phyloP scores from a whole-genome alignment of 805 yeast genomes.

The Teunomyces atbi region DNA sequence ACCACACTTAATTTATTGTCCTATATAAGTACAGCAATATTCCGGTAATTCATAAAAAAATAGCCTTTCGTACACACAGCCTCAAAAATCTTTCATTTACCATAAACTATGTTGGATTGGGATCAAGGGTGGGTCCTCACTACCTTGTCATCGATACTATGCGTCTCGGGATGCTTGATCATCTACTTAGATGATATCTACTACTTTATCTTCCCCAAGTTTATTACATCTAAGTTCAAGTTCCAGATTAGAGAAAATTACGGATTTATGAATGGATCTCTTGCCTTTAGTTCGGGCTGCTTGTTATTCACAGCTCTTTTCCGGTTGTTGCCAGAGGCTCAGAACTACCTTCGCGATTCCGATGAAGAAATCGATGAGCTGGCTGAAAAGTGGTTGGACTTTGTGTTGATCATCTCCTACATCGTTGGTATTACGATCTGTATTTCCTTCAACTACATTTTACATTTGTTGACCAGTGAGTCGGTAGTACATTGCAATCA shows the following conservation, averaged over 20 bases:
- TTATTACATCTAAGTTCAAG: conserved; percentile 35
- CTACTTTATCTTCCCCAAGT: conserved; percentile 38
- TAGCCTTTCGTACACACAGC: not conserved
- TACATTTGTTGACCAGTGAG: conserved; percentile 76
- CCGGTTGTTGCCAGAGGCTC: conserved; percentile 71
- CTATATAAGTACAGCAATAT: not conserved
- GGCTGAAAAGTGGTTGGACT: conserved; percentile 21
- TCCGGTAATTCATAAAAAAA: not conserved
- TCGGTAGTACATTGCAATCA: conserved; percentile 87
- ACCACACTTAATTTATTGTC: not conserved
- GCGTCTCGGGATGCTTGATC: conserved; percentile 67
- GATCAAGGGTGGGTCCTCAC: conserved; percentile 67
- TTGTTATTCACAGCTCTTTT: conserved; percentile 75
- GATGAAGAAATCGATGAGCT: conserved; percentile 7
- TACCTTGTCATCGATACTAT: conserved; percentile 62
- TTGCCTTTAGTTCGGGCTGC: conserved; percentile 81
- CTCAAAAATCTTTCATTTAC: not conserved
- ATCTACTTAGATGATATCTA: conserved; percentile 63
- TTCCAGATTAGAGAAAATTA: conserved; percentile 61
- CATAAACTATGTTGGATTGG: conserved; percentile 7
- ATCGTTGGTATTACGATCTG: conserved; percentile 64
- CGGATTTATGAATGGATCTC: conserved; percentile 66
- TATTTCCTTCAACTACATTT: conserved; percentile 54
- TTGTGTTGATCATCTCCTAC: conserved; percentile 44
- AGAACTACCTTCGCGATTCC: conserved; percentile 41